Conservation (phyloP, 1,284 basidiomycete genomes). For the Kwoniella shivajii region DNA sequence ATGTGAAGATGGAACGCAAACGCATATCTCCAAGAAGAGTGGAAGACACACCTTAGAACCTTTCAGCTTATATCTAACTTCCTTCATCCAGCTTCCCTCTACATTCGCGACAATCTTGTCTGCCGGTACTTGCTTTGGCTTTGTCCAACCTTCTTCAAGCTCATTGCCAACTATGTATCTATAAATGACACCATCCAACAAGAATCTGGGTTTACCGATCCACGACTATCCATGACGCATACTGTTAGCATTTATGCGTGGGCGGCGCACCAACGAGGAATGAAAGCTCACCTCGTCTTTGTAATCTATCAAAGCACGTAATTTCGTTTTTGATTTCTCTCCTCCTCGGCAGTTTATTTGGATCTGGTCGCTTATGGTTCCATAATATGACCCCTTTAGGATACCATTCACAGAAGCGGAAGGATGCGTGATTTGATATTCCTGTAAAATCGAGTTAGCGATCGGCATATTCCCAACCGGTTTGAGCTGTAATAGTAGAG, state of each 20-base stretch:
- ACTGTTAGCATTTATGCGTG: background rate
- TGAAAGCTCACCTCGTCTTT: slow-evolving; percentile 79
- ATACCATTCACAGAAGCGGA: slow-evolving; percentile 88
- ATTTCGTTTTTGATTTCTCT: slow-evolving; percentile 61
- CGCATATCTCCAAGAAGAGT: background rate
- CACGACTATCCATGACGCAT: slow-evolving; percentile 71
- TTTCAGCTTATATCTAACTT: slow-evolving; percentile 77
- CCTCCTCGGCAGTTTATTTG: slow-evolving; percentile 80
- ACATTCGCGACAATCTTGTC: slow-evolving; percentile 76
- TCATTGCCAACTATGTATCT: slow-evolving; percentile 64
- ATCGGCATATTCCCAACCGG: background rate
- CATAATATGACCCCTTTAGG: slow-evolving; percentile 72
- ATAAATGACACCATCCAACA: slow-evolving; percentile 88
- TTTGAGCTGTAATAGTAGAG: background rate
- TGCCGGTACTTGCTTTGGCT: slow-evolving; percentile 84
- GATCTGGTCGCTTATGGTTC: slow-evolving; percentile 67
- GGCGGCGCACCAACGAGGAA: background rate
- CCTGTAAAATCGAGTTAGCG: slow-evolving; percentile 30
- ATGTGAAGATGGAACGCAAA: background rate
- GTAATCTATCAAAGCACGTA: slow-evolving; percentile 86
- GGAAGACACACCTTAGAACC: slow-evolving; percentile 58
- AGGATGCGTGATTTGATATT: slow-evolving; percentile 87
- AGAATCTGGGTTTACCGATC: slow-evolving; percentile 85
- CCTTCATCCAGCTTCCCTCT: slow-evolving; percentile 85
- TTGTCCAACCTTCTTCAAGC: slow-evolving; percentile 68